These are phyloP conservation scores for Macrolepiota albuminosa DNA, from an alignment of 768 basidiomycete genomes.

Conservation along the genomic window DNA sequence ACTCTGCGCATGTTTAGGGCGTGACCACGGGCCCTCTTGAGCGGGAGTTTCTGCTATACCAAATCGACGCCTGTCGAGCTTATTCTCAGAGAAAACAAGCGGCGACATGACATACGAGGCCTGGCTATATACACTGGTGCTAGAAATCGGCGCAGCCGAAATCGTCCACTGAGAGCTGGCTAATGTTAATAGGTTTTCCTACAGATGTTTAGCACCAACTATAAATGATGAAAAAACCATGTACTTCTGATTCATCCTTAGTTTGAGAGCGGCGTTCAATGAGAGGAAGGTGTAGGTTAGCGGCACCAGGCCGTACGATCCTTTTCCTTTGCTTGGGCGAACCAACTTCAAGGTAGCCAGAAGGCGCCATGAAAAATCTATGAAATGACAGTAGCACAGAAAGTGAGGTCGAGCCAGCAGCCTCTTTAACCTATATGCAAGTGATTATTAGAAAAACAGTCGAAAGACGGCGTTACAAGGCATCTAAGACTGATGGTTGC, in stretches of 20 bases:
- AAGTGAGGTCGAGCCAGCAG: conserved; percentile 14
- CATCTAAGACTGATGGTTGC: neutral
- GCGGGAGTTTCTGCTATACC: conserved; percentile 17
- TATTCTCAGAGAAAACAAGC: conserved; percentile 10
- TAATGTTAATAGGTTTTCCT: conserved; percentile 11
- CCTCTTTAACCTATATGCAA: conserved; percentile 3
- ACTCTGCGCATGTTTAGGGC: neutral
- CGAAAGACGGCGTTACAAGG: neutral
- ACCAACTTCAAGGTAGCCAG: conserved; percentile 3
- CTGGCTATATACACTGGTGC: conserved; percentile 20
- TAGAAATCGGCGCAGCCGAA: conserved; percentile 15
- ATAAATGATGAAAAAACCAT: neutral
- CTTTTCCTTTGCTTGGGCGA: conserved; percentile 3
- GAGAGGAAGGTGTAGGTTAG: conserved; percentile 11
- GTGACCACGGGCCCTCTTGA: conserved; percentile 14
- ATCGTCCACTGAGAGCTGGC: conserved; percentile 14
- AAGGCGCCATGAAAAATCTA: conserved; percentile 6
- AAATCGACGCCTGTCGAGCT: conserved; percentile 18
- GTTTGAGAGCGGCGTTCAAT: conserved; percentile 10
- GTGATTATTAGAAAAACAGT: neutral
- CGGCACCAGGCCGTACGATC: conserved; percentile 10
- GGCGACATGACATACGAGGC: conserved; percentile 14
- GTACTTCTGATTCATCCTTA: conserved; percentile 2
- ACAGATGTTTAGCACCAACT: neutral
- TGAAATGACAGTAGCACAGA: neutral